Evolutionary conservation across 1,284 basidiomycete species (phyloP), one percentile per base, ranked within the genome.

Genomic region (Cutaneotrichosporon mucoides): DNA sequence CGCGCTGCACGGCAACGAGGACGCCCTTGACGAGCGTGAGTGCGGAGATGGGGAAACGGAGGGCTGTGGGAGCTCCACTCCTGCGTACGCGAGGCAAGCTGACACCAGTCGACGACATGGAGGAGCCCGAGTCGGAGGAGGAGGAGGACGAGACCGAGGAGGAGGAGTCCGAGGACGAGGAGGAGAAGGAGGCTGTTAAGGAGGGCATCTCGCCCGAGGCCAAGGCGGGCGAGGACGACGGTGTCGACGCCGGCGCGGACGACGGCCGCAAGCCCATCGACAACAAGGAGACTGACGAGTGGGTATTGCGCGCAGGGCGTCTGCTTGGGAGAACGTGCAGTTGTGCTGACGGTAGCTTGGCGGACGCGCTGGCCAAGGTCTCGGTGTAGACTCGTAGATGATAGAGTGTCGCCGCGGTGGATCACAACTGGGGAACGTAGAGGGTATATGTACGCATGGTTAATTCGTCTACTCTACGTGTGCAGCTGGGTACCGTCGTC

Each of bases 1-100:
- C 73, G 86, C 83, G 66, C 80, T 82, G 55, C 85, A 91, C 61
- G 88, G 86, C 81, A 84, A 92, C 64, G 88, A 88, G 55, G 88
- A 91, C 44, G 89, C 89, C 9, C 83, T 91, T 53, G 90, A 91
- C 55, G 87, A 88, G 53, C 70, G 78, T 79, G 67, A 76, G 78
- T 76, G 4, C 33, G 9, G 44, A 6, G 6, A 4, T 36, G 24
- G 24, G 24, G 24, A 24, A 24, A 24, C 24, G 24, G 24, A 24
- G 24, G 24, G 24, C 24, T 24, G 24, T 24, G 24, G 24, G 24
- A 24, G 24, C 24, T 24, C 24, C 24, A 24, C 24, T 24, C 24
- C 24, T 24, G 24, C 24, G 24, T 24, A 24, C 24, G 24, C 24
- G 24, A 24, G 24, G 24, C 24, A 24, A 24, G 46, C 56, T 60